Evolutionary conservation across 768 basidiomycete genomes (phyloP), one percentile per base, ranked within the genome.

Genomic region (Russula olivacea): DNA sequence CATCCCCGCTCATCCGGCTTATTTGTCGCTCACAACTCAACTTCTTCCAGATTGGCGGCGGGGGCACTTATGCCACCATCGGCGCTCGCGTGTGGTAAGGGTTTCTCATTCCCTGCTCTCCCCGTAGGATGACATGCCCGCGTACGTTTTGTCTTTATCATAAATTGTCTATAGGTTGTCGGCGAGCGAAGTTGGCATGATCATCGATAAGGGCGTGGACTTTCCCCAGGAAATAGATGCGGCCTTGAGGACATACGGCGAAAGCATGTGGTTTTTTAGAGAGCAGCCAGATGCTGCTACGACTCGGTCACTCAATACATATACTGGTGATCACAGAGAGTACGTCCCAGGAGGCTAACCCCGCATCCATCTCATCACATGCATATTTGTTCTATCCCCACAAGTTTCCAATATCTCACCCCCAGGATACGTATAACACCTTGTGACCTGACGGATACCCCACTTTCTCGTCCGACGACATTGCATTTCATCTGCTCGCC

Each of bases 401-500:
- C n/a, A 28, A 93, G 90, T 59, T 94, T 93, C 74, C 75, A 86
- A 68, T 96, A 95, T 70, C 76, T 85, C 54, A 90, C 88, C 0
- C 82, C 88, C 36, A 80, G 87, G 58, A 78, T 86, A 59, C 83
- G 85, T 6, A 78, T 94, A 58, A 84, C 81, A 14, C 92, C 92
- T 23, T 76, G 74, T 58, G 91, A 96, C 73, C 75, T 93, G 52
- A 69, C 70, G 3, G 76, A 72, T 9, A 86, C 86, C 5, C 77
- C 71, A 57, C 75, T 92, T 8, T 80, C 72, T 4, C 69, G 74
- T 40, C 76, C 91, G 15, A 69, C 72, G 19, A 79, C 78, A 21
- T 69, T 96, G 48, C 93, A 97, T 73, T 93, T 93, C 68, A 85
- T 93, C 23, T 95, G 92, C 71, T 91, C 91, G 4, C 92, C 93